Percentiles rank a stretch among this genome's conserved stretches.
Evolutionary conservation across 371 early-diverging fungal species (phyloP).

Genomic region (Mucor mucedo): DNA sequence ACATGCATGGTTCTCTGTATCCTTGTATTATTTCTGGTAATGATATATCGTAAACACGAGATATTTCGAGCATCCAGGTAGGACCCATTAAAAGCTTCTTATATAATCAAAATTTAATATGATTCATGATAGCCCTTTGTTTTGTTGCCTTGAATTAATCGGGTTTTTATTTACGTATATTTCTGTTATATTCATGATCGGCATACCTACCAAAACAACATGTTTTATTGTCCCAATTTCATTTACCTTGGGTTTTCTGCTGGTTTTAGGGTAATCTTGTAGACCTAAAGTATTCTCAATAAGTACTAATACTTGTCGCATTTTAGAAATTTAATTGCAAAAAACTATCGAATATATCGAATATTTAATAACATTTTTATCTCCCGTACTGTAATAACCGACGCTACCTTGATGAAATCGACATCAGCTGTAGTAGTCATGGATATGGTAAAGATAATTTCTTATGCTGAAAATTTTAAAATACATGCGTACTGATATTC

Average conservation of each 20-base stretch:
- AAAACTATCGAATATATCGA: slow-evolving; percentile 65
- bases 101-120: background rate
- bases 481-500: background rate
- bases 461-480: background rate
- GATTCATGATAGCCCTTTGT: slow-evolving; percentile 44
- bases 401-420: slow-evolving; percentile 55
- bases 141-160: slow-evolving; percentile 56
- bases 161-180: slow-evolving; percentile 56
- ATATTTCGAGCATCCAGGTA: slow-evolving; percentile 63
- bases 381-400: slow-evolving; percentile 56
- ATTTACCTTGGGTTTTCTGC: slow-evolving; percentile 54
- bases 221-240: slow-evolving; percentile 50
- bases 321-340: slow-evolving; percentile 57
- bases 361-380: slow-evolving; percentile 63
- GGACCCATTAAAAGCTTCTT: background rate
- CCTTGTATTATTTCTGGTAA: slow-evolving; percentile 31
- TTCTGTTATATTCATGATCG: slow-evolving; percentile 51
- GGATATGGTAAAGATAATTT: slow-evolving; percentile 43
- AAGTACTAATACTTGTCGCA: background rate
- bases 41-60: slow-evolving; percentile 40
- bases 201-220: slow-evolving; percentile 39
- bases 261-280: slow-evolving; percentile 47
- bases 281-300: background rate
- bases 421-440: slow-evolving; percentile 44
- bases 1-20: slow-evolving; percentile 30